Evolutionary conservation across 495 filamentous ascomycete genomes (phyloP), one percentile per base, ranked within the genome.

Genomic region (Melanomma pulvis-pyrius): DNA sequence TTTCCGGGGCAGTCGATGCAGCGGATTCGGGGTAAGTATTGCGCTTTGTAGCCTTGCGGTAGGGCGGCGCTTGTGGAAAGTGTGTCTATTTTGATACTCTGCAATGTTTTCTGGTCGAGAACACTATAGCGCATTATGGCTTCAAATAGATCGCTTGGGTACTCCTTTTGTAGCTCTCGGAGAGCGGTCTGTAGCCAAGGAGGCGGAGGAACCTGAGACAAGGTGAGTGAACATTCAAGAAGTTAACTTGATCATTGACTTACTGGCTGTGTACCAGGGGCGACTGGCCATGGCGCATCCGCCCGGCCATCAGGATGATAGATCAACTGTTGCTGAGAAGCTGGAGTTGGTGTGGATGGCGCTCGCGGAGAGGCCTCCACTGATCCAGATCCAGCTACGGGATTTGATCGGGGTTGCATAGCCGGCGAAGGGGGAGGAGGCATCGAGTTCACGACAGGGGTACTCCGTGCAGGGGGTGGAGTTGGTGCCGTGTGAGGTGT

Each of bases 1-100:
- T 97, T 97, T 34, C 92, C 91, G 1, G 93, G 90, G 77, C 94
- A 97, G 73, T 97, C 94, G 46, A 86, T 84, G 72, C 94, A 98
- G 34, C 88, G 83, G 59, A 97, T 96, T 29, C 94, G 84, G 0
- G 94, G 92, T 41, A 96, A 81, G 65, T 85, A 96, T 76, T 88
- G 84, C 47, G 85, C 90, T 76, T 90, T 88, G 63, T 90, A 76
- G 67, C 83, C 74, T 7, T 80, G 71, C 5, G 86, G 81, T 8
- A 78, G 64, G 3, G 84, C 76, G 24, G 82, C 77, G 47, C 73
- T 77, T 0, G 81, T 79, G 17, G 78, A 76, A 54, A 83, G 75
- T 13, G 82, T 69, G 50, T 85, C 80, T 25, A 79, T 54, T 49
- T 62, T 63, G 25, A 86, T 79, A 13, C 83, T 82, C 17, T 76